Conservation (phyloP, 768 basidiomycete species). For the Asterophora lycoperdoides region DNA sequence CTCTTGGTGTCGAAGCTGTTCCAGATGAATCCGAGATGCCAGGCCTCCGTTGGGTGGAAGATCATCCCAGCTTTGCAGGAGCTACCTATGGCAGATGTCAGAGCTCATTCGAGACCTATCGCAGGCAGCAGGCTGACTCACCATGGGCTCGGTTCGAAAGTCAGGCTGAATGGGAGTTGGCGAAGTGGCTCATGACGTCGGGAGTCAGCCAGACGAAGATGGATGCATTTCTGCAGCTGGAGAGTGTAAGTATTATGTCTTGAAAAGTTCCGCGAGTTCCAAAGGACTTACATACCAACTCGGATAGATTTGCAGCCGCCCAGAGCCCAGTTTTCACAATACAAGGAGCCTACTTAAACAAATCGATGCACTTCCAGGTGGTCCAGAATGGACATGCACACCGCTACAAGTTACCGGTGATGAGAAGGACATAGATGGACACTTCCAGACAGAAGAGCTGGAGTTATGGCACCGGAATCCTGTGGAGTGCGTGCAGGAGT, state of each 20-base stretch:
- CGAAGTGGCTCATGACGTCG: conserved; percentile 8
- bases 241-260: not conserved
- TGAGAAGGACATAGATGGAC: not conserved
- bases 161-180: conserved; percentile 3
- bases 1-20: not conserved
- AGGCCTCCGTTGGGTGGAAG: conserved; percentile 1
- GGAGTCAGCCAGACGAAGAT: conserved; percentile 7
- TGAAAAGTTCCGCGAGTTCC: not conserved
- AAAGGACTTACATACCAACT: not conserved
- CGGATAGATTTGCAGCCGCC: not conserved
- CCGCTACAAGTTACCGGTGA: conserved; percentile 7
- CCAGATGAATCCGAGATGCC: not conserved
- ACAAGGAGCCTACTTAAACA: conserved; percentile 8
- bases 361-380: conserved; percentile 20
- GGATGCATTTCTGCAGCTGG: not conserved
- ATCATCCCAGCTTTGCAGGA: not conserved
- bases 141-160: conserved; percentile 3
- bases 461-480: conserved; percentile 28
- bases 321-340: conserved; percentile 11
- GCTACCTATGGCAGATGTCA: conserved; percentile 1
- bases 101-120: not conserved
- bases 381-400: conserved; percentile 24
- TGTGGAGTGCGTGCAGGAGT: conserved; percentile 24
- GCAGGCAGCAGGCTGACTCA: not conserved
- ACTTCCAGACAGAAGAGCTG: conserved; percentile 12